Evolutionary conservation across 768 basidiomycete genomes (phyloP), one percentile per base, ranked within the genome.

Genomic region (Suillus alpinus): DNA sequence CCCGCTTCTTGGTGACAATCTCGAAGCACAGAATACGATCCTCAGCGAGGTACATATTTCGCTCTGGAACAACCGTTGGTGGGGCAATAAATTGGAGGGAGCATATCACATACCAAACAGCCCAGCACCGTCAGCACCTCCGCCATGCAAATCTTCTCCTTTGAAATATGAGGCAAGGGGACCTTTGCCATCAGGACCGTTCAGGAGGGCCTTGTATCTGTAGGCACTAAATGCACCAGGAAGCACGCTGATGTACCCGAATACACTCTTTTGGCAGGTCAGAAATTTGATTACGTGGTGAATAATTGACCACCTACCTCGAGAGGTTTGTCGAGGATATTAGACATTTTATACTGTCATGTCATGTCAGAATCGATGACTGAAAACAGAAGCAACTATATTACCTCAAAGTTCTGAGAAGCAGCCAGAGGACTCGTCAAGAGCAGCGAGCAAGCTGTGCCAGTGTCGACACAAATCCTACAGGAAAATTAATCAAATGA

Each of bases 141-240:
- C 83, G 37, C 84, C 86, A 64, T 93, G 91, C 85, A 97, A 87
- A 2, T 86, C 81, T 73, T 97, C 94, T 32, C 95, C 95, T 77
- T 89, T 93, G 80, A 96, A 96, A 78, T 96, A 96, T 0, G 89
- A 91, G 0, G 91, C 92, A 16, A 97, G 84, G 0, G 95, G 95
- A 4, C 94, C 94, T 62, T 86, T 89, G 58, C 94, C 95, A 68
- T 94, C 86, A 1, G 89, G 86, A 26, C 92, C 92, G 67, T 97
- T 95, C 67, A 83, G 81, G 36, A 96, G 81, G 14, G 94, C 94
- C 65, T 84, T 88, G 80, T 95, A 97, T 60, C 94, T 83, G 73
- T 95, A 94, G 14, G 94, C 93, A 58, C 90, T 92, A 79, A 95
- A 95, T 13, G 94, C 94, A 68, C 94, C 94, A 12, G 94, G 94